phyloP scores from a whole-genome alignment of 164 flowering plant genomes.

The Kalanchoe fedtschenkoi region DNA sequence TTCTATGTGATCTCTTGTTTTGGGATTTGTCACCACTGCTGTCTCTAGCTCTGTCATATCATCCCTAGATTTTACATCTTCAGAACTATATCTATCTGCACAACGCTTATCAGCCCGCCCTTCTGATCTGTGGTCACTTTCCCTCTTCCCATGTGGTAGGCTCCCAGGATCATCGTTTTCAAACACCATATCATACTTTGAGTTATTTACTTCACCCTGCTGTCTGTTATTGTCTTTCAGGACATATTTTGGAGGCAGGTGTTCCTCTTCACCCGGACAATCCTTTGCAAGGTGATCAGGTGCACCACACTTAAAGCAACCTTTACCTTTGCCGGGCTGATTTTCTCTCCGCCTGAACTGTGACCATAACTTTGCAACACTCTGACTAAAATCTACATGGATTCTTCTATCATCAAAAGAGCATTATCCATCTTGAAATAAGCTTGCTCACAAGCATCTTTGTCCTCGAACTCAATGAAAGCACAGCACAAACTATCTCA shows the following conservation, averaged over 20 bases:
- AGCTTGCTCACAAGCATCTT: conserved; percentile 82
- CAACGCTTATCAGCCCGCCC: conserved; percentile 16
- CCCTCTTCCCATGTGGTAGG: conserved; percentile 23
- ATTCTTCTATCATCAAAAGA: conserved; percentile 81
- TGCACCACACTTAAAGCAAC: conserved; percentile 92
- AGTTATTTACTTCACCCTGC: conserved; percentile 50
- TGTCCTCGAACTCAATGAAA: conserved; percentile 78
- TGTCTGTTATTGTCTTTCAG: conserved; percentile 63
- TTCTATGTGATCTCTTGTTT: not conserved
- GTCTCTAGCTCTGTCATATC: conserved; percentile 18
- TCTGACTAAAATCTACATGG: conserved; percentile 94
- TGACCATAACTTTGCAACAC: conserved; percentile 89
- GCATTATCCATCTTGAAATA: not conserved
- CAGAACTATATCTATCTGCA: conserved; percentile 10
- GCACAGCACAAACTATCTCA: conserved; percentile 92
- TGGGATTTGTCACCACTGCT: not conserved
- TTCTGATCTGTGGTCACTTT: conserved; percentile 18
- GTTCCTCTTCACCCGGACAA: conserved; percentile 40
- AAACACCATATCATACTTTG: conserved; percentile 92
- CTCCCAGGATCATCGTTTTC: conserved; percentile 43
- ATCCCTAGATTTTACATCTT: conserved; percentile 16
- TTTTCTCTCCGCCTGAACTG: conserved; percentile 56
- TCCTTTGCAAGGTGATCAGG: conserved; percentile 88
- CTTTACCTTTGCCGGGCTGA: conserved; percentile 46
- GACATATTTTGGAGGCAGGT: conserved; percentile 39